Evolutionary conservation across 257 asterid species (phyloP), one percentile per base, ranked within the genome.

Genomic region (Solanum habrochaites): DNA sequence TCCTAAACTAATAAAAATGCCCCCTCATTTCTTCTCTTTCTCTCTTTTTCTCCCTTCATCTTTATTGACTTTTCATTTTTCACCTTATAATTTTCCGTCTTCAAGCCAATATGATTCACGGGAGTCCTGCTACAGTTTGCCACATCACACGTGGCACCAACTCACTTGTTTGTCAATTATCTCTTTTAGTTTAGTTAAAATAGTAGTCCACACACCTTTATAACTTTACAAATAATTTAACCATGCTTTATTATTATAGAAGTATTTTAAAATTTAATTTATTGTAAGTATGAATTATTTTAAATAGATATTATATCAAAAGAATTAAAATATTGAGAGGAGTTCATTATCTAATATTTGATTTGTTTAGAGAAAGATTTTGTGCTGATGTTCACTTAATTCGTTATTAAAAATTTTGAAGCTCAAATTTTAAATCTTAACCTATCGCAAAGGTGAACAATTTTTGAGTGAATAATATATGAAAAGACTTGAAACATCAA

Each of bases 91-190:
- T 13, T 75, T 67, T 74, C 20, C 52, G 20, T 39, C 25, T 39
- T 6, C 35, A 35, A 40, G 12, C 82, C 25, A 35, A 39, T 77
- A 3, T 16, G 52, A 12, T 14, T 23, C 58, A 74, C 82, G 60
- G 60, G 60, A 75, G 56, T 75, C 60, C 60, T 42, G 60, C 60
- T 75, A 13, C 60, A 75, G n/a, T 75, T 42, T 75, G 66, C 83
- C 83, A 45, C 64, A 45, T 78, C 35, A 45, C 83, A 14, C 83
- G 39, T 77, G 64, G n/a, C 83, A 77, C 62, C 83, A 42, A 10
- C 39, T 43, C 62, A 40, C 83, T 23, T 60, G 29, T 60, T 60
- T 60, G 11, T 60, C 29, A 60, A 23, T 58, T 58, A 58, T 8
- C 66, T 58, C n/a, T 52, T 52, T 7, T 6, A 39, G 35, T 32